Evolutionary conservation across 73 alveolate genomes (phyloP), one percentile per base, ranked within the genome.

Genomic region (Tetrahymena thermophila): DNA sequence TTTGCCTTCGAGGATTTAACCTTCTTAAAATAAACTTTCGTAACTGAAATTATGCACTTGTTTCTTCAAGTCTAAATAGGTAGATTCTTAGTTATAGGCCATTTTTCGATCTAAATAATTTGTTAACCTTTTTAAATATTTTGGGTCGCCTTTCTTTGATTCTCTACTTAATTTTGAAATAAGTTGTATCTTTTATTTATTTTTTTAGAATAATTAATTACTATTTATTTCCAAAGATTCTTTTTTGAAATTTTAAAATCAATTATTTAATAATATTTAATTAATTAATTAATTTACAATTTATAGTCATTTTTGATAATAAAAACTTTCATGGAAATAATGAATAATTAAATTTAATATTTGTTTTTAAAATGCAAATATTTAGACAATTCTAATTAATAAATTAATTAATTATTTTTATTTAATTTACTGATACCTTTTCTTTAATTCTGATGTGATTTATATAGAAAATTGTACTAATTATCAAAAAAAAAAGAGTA

Each of bases 41-140:
- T 95, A 95, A 13, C 89, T 55, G n/a, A 95, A 50, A 43, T 95
- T 95, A 55, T 95, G 93, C n/a, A 85, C 93, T 43, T 95, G 93
- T 94, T 95, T 95, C 58, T 94, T 95, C 35, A 95, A 55, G 55
- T 95, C 94, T 84, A 95, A 31, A 56, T 95, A 93, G 43, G 84
- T 94, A 28, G 95, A 95, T 89, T 95, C 97, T 55, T 95, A 95
- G 34, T 95, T 85, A 89, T 84, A 95, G 37, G 97, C 95, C 97
- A 89, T 85, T 89, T 35, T 83, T 84, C 21, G 14, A 58, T 95
- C 16, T 16, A 15, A 31, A 3, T 71, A 28, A n/a, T 17, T 25
- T 71, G 89, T 25, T 56, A 4, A 34, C 37, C 4, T 71, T 71
- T 71, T 31, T 25, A n/a, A 19, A 71, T 34, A 19, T 71, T 71